Evolutionary conservation across 805 yeast species (phyloP).

Genomic region (Sugiyamaella valdiviana): DNA sequence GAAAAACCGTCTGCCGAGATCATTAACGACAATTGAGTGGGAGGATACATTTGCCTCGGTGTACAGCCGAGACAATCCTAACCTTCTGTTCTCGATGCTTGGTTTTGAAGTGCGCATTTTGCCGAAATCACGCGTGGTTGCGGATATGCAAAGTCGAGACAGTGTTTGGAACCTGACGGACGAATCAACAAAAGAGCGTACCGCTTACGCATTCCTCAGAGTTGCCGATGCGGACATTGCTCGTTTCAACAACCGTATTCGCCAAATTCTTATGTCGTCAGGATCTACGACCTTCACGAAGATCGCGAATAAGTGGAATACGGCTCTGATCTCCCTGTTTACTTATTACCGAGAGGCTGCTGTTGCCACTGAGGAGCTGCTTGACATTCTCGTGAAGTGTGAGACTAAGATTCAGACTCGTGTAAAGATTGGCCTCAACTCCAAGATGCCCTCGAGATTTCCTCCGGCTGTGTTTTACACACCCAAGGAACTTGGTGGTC

Average conservation of each 20-base stretch:
- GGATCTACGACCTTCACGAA: constrained; percentile 95
- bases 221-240: constrained; percentile 78
- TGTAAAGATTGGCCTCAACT: constrained; percentile 89
- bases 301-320: constrained; percentile 93
- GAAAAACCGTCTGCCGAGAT: constrained; percentile 67
- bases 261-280: constrained; percentile 89
- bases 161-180: constrained; percentile 88
- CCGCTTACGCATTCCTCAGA: constrained; percentile 80
- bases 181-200: constrained; percentile 67
- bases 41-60: constrained; percentile 77
- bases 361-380: constrained; percentile 66
- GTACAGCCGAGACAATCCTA: constrained; percentile 85
- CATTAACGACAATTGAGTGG: constrained; percentile 72
- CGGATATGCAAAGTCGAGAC: constrained; percentile 52
- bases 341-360: constrained; percentile 93
- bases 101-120: constrained; percentile 90
- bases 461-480: constrained; percentile 99
- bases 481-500: constrained; percentile 94
- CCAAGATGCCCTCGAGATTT: constrained; percentile 97
- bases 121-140: constrained; percentile 63
- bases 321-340: constrained; percentile 77
- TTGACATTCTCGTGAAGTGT: constrained; percentile 79
- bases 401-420: constrained; percentile 92
- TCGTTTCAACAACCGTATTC: constrained; percentile 71
- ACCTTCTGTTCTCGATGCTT: constrained; percentile 80